These are phyloP conservation scores for Penicillium sp. DNA, from an alignment of 2,329 filamentous ascomycete species.

Conservation along the genomic window DNA sequence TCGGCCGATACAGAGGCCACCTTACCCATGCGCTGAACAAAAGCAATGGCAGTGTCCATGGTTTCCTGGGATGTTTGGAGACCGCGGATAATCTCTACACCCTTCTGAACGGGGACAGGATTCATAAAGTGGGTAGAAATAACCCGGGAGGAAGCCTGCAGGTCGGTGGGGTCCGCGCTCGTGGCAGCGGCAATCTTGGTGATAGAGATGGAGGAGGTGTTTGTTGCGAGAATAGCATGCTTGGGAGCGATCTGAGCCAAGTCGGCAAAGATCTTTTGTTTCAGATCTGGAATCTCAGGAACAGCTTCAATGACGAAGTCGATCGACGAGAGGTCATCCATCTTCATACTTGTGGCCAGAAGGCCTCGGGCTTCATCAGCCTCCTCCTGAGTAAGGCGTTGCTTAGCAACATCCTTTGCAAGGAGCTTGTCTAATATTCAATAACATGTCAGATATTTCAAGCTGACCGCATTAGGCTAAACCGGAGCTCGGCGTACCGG, in stretches of 20 bases:
- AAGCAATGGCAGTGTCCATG: slow-evolving; percentile 75
- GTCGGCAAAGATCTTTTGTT: slow-evolving; percentile 80
- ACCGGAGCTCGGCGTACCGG: slow-evolving; percentile 54
- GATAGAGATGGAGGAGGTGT: slow-evolving; percentile 98
- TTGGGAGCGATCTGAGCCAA: slow-evolving; percentile 77
- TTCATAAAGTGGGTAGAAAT: slow-evolving; percentile 99
- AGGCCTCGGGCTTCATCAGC: slow-evolving; percentile 71
- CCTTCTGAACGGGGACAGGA: slow-evolving; percentile 93
- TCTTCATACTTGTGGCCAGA: slow-evolving; percentile 66
- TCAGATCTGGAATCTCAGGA: slow-evolving; percentile 84
- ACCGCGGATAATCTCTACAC: slow-evolving; percentile 94
- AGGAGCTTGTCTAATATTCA: slow-evolving; percentile 75
- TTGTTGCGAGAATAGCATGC: slow-evolving; percentile 90
- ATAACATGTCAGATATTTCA: neutral
- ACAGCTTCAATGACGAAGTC: slow-evolving; percentile 99
- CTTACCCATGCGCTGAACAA: slow-evolving; percentile 92
- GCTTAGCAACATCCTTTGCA: slow-evolving; percentile 86
- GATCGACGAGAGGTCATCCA: slow-evolving; percentile 75
- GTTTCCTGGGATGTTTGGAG: slow-evolving; percentile 85
- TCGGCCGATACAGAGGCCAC: slow-evolving; percentile 83
- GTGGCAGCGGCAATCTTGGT: slow-evolving; percentile 92
- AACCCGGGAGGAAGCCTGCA: slow-evolving; percentile 79
- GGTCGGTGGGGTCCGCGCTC: slow-evolving; percentile 72
- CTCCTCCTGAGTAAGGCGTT: slow-evolving; percentile 77
- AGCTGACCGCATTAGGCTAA: neutral